Evolutionary conservation across 352 stramenopile species (phyloP), one percentile per base, ranked within the genome.

Genomic region (Pythium biforme): DNA sequence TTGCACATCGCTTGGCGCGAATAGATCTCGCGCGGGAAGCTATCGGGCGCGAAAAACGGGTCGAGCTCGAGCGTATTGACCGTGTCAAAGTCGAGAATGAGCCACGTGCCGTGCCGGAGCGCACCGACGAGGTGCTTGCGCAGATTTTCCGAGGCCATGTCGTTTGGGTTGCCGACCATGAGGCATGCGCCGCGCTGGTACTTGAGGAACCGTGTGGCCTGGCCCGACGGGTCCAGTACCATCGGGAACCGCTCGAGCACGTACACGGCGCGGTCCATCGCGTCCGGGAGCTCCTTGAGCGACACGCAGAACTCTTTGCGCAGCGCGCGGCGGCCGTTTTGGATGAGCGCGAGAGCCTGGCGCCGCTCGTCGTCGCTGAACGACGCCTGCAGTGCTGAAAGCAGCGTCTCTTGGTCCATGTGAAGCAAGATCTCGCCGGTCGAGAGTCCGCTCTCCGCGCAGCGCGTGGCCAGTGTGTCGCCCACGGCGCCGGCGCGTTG

Each of bases 141-240:
- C 12, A 97, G 60, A 17, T 79, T 86, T 31, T 89, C 72, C 14
- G 72, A 65, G 6, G 75, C 67, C 77, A 92, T 92, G 48, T 96
- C 85, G 0, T 52, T 31, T 7, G 76, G 85, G 40, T 88, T 94
- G n/a, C 76, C 79, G 0, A 72, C 81, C 68, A 94, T 76, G n/a
- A 97, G 75, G 43, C 92, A 88, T 11, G 77, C 75, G 15, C 90
- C 89, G 2, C 85, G 86, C 64, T 97, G 90, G 69, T 97, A 97
- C 55, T 94, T 90, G 58, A 97, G 84, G 43, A 97, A 97, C 2
- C 88, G 81, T 26, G 75, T 79, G 14, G 85, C 90, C 68, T 97
- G 82, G 0, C 79, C 85, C 2, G 75, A 77, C 0, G 81, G 69
- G 46, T 97, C 91, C 17, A 97, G 59, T 17, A 97, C 66, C n/a